A percentile compares a stretch with the other conserved stretches of the same genome.
phyloP scores from a whole-genome alignment of 2,329 filamentous ascomycete species.

The Fusarium avenaceum region DNA sequence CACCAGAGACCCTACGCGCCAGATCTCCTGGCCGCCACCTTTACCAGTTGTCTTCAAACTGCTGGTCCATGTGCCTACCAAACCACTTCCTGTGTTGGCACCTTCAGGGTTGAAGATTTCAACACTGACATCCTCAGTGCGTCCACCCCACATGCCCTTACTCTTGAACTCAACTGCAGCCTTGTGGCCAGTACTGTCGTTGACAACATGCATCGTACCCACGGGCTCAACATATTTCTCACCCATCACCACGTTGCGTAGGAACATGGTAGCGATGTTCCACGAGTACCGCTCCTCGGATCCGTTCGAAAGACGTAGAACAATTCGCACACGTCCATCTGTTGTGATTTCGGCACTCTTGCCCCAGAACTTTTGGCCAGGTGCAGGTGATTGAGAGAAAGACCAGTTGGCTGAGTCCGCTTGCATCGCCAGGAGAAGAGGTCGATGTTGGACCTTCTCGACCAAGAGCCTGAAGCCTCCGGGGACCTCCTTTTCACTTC shows the following conservation, averaged over 20 bases:
- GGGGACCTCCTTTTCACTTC: constrained; percentile 79
- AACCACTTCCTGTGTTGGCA: constrained; percentile 72
- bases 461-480: constrained; percentile 90
- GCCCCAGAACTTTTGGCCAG: constrained; percentile 98
- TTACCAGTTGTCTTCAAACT: constrained; percentile 76
- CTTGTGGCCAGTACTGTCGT: constrained; percentile 86
- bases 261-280: constrained; percentile 88
- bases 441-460: constrained; percentile 94
- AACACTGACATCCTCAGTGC: constrained; percentile 88
- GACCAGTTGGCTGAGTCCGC: constrained; percentile 90
- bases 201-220: constrained; percentile 86
- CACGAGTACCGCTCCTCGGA: constrained; percentile 89
- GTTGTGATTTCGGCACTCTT: constrained; percentile 96
- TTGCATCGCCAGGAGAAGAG: constrained; percentile 92
- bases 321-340: constrained; percentile 85
- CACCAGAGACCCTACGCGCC: constrained; percentile 83
- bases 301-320: constrained; percentile 74
- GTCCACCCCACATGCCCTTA: constrained; percentile 96
- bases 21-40: constrained; percentile 75
- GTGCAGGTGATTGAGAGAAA: constrained; percentile 86
- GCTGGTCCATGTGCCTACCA: constrained; percentile 88
- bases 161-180: constrained; percentile 91
- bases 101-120: constrained; percentile 79
- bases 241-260: constrained; percentile 96
- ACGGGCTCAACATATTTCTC: constrained; percentile 98